A percentile compares a stretch with the other conserved stretches of the same genome.
phyloP scores from a whole-genome alignment of 768 basidiomycete genomes.

The Serendipita sp. region DNA sequence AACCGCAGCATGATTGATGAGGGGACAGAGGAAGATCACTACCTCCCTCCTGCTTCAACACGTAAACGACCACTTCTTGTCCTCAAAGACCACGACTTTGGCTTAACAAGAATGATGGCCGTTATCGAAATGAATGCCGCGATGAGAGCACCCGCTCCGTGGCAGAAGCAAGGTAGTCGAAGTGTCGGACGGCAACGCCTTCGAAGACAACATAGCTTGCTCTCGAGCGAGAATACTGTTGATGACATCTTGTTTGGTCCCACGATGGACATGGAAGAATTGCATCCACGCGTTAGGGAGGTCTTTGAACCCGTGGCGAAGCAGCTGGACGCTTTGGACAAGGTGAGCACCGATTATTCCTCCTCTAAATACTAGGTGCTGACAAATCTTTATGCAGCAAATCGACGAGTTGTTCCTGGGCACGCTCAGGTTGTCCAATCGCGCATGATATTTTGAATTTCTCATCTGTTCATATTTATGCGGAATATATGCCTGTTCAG shows the following conservation, averaged over 20 bases:
- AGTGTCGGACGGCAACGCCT: background rate
- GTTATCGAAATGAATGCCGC: constrained; percentile 56
- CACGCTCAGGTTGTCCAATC: background rate
- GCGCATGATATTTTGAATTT: constrained; percentile 2
- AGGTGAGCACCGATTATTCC: constrained; percentile 27
- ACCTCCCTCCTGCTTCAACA: background rate
- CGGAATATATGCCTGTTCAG: background rate
- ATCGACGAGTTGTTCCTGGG: background rate
- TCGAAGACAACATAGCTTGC: background rate
- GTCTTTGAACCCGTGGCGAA: constrained; percentile 56
- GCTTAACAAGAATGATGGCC: constrained; percentile 71
- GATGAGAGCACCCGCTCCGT: background rate
- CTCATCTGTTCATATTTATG: background rate
- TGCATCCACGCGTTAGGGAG: constrained; percentile 58
- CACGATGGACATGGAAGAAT: constrained; percentile 37
- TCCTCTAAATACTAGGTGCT: background rate
- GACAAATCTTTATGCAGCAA: background rate
- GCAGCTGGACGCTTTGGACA: constrained; percentile 64
- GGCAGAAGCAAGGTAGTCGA: background rate
- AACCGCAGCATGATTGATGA: background rate
- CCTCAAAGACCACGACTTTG: constrained; percentile 53
- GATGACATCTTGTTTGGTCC: constrained; percentile 42
- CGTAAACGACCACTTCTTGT: constrained; percentile 16
- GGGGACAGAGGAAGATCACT: constrained; percentile 1
- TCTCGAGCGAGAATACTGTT: constrained; percentile 16